Evolutionary conservation across 192 early-diverging fungal species (phyloP).

Genomic region (Coemansia sp.): DNA sequence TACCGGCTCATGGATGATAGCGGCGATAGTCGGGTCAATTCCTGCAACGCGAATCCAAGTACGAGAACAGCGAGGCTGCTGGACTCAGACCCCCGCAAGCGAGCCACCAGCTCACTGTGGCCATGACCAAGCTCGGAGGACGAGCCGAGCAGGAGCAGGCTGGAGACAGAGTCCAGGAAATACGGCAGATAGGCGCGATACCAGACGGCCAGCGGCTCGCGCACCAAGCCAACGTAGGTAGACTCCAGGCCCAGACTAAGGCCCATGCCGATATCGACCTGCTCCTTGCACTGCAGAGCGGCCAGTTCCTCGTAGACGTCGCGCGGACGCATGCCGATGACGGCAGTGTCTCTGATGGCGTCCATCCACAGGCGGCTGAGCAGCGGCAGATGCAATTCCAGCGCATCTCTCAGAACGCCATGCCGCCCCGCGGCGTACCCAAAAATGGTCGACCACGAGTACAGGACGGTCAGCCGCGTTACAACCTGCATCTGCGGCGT

Average conservation of each 20-base stretch:
- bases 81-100: not conserved
- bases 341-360: conserved; percentile 36
- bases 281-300: not conserved
- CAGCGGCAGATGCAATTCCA: conserved; percentile 24
- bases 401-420: conserved; percentile 7
- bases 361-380: conserved; percentile 33
- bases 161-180: conserved; percentile 12
- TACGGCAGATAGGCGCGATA: conserved; percentile 30
- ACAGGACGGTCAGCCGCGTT: conserved; percentile 15
- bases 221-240: conserved; percentile 23
- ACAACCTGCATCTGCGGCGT: conserved; percentile 30
- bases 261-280: conserved; percentile 10
- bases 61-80: conserved; percentile 4
- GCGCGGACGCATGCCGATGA: conserved; percentile 4
- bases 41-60: conserved; percentile 14
- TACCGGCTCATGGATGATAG: not conserved
- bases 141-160: conserved; percentile 3
- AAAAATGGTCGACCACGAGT: conserved; percentile 24
- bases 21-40: not conserved
- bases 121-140: not conserved
- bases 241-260: conserved; percentile 40
- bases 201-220: conserved; percentile 10
- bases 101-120: not conserved
- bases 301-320: conserved; percentile 23
- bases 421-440: not conserved